Evolutionary conservation across 768 basidiomycete species (phyloP).

Genomic region (Leccinum aurantiacum): DNA sequence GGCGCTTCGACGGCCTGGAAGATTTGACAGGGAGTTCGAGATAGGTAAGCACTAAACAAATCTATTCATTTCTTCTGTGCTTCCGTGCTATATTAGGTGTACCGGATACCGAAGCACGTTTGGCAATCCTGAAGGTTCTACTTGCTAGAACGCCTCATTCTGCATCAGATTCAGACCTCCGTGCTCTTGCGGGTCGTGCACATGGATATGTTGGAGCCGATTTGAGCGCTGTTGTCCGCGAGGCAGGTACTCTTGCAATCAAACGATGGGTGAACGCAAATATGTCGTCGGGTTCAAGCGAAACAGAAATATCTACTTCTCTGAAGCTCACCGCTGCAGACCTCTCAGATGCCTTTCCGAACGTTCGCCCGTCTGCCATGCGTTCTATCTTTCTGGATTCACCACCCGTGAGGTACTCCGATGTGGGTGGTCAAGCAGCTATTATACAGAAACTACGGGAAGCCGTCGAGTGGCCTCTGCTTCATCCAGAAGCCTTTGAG

Average conservation of each 20-base stretch:
- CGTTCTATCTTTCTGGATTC: conserved; percentile 89
- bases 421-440: conserved; percentile 83
- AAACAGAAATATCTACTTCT: conserved; percentile 12
- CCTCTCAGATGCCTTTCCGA: conserved; percentile 67
- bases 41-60: conserved; percentile 56
- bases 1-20: conserved; percentile 81
- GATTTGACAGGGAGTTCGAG: conserved; percentile 95
- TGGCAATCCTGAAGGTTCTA: conserved; percentile 84
- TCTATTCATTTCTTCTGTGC: background rate
- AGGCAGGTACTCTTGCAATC: conserved; percentile 90
- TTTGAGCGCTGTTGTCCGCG: conserved; percentile 85
- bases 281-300: conserved; percentile 6
- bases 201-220: conserved; percentile 99
- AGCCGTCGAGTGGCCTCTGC: conserved; percentile 92
- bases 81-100: conserved; percentile 55
- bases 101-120: conserved; percentile 82
- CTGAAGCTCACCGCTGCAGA: conserved; percentile 58
- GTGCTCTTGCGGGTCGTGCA: conserved; percentile 68
- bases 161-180: conserved; percentile 60
- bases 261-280: conserved; percentile 65
- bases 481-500: conserved; percentile 82
- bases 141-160: conserved; percentile 78
- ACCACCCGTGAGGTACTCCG: conserved; percentile 76
- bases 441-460: conserved; percentile 88
- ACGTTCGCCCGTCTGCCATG: conserved; percentile 90